Conservation (phyloP, 108 stramenopile species). For the Parmales sp. region DNA sequence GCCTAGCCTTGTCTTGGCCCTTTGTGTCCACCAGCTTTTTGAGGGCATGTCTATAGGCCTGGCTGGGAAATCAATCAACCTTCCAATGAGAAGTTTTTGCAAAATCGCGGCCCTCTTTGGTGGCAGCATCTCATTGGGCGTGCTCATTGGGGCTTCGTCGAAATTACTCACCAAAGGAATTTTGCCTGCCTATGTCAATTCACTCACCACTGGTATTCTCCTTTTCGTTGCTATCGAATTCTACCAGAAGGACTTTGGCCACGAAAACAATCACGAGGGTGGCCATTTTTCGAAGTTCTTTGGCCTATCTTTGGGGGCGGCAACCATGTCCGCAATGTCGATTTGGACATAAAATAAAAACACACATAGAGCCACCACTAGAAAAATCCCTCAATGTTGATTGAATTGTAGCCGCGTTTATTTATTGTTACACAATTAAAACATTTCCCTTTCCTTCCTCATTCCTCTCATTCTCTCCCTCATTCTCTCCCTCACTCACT, state of each 20-base stretch:
- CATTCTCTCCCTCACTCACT: not conserved
- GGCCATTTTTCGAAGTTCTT: not conserved
- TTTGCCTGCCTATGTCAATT: not conserved
- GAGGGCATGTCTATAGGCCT: not conserved
- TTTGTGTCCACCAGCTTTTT: constrained; percentile 7
- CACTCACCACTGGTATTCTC: not conserved
- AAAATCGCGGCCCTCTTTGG: constrained; percentile 1
- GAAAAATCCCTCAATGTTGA: too few species aligned
- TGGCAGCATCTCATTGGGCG: not conserved
- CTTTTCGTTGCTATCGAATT: constrained; percentile 4
- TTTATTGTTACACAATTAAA: too few species aligned
- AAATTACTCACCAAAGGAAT: not conserved
- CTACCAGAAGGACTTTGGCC: constrained; percentile 12
- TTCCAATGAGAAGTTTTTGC: not conserved
- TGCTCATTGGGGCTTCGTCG: not conserved
- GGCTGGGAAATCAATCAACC: not conserved
- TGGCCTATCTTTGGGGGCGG: not conserved
- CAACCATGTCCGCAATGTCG: not conserved
- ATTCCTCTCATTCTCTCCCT: not conserved
- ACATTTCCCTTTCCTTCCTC: not conserved
- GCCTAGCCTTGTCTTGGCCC: not conserved
- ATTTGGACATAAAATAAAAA: constrained; percentile 10
- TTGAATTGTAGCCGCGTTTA: too few species aligned
- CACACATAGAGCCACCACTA: too few species aligned
- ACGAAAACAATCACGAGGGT: not conserved